These are phyloP conservation scores for Arachnopeziza araneosa DNA, from an alignment of 2,329 filamentous ascomycete genomes.

Conservation along the genomic window DNA sequence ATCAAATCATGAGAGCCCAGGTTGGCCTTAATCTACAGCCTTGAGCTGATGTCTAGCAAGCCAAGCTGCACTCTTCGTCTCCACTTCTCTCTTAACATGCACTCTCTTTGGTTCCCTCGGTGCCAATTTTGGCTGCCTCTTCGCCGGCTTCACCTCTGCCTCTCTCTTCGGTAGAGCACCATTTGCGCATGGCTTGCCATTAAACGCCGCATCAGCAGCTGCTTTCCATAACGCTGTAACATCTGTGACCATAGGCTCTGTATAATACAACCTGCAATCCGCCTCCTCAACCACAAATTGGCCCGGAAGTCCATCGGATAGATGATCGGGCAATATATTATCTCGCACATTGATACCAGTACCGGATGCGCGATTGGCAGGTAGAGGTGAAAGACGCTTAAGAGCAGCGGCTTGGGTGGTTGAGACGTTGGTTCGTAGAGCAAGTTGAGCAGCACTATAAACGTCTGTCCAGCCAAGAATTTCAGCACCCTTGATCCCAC, in stretches of 20 bases:
- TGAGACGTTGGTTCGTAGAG: conserved; percentile 3
- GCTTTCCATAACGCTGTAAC: conserved; percentile 47
- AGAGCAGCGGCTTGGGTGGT: conserved; percentile 17
- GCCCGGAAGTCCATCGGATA: conserved; percentile 37
- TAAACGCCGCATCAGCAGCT: conserved; percentile 36
- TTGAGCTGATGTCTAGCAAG: conserved; percentile 11
- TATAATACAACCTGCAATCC: conserved; percentile 57
- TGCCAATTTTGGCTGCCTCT: neutral
- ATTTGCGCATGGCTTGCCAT: conserved; percentile 32
- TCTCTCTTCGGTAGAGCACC: conserved; percentile 20
- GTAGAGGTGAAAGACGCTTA: conserved; percentile 12
- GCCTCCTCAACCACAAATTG: conserved; percentile 59
- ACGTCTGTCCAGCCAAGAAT: conserved; percentile 18
- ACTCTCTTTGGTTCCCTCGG: neutral
- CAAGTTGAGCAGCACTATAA: conserved; percentile 13
- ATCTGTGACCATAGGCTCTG: conserved; percentile 45
- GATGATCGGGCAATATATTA: conserved; percentile 26
- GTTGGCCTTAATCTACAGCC: conserved; percentile 5
- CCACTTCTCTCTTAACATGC: neutral
- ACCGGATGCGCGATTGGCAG: conserved; percentile 24
- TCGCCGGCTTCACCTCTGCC: neutral
- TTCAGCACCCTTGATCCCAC: conserved; percentile 58
- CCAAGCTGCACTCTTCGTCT: conserved; percentile 5
- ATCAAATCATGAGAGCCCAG: too few relatives aligned
- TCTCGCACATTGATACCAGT: conserved; percentile 39